These are phyloP conservation scores for Blastobotrys malaysiensis DNA, from an alignment of 1,139 yeast genomes.

Conservation along the genomic window DNA sequence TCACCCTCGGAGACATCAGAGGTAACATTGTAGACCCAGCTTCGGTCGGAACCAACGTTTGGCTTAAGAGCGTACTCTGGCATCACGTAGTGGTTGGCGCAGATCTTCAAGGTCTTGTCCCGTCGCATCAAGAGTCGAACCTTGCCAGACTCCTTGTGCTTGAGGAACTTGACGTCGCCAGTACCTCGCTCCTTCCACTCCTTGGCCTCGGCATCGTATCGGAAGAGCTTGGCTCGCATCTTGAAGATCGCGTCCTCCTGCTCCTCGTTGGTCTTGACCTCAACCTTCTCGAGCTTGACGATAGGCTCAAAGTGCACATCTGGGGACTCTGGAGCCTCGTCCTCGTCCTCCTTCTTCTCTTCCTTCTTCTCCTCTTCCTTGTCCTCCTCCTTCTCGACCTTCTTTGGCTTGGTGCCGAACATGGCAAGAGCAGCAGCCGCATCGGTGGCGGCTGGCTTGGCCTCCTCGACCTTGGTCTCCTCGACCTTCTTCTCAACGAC, in stretches of 20 bases:
- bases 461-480: conserved; percentile 15
- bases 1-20: conserved; percentile 95
- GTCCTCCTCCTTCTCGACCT: conserved; percentile 21
- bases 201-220: conserved; percentile 65
- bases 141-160: conserved; percentile 76
- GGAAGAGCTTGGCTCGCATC: conserved; percentile 85
- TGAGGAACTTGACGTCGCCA: conserved; percentile 93
- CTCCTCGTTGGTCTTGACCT: conserved; percentile 95
- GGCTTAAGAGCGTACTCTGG: conserved; percentile 84
- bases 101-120: conserved; percentile 94
- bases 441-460: conserved; percentile 14
- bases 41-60: conserved; percentile 94
- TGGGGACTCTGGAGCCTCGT: conserved; percentile 80
- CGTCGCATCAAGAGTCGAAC: conserved; percentile 96
- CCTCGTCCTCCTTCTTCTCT: conserved; percentile 16
- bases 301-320: conserved; percentile 97
- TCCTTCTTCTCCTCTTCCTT: conserved; percentile 28
- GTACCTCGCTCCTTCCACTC: conserved; percentile 99
- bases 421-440: conserved; percentile 13
- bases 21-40: conserved; percentile 95
- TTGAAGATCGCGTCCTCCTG: conserved; percentile 85
- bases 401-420: conserved; percentile 24
- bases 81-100: conserved; percentile 86
- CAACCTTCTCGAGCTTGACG: conserved; percentile 91
- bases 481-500: conserved; percentile 17